phyloP scores from a whole-genome alignment of 2,329 filamentous ascomycete genomes.

The Fusarium subglutinans region DNA sequence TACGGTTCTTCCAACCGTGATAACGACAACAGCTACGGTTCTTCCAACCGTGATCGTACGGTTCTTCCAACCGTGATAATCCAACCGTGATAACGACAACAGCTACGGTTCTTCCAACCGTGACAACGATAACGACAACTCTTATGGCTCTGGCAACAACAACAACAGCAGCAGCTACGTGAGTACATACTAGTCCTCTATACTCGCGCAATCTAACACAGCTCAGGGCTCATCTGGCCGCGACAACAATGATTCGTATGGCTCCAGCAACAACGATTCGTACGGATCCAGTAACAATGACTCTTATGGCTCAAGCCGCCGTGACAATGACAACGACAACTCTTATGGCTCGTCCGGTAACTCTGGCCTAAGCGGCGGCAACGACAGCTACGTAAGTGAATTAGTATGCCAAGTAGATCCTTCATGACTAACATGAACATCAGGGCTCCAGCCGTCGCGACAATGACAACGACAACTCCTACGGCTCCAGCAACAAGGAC shows the following conservation, averaged over 20 bases:
- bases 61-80: not conserved
- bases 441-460: conserved; percentile 23
- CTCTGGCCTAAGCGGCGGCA: conserved; percentile 8
- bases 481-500: not conserved
- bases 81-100: not conserved
- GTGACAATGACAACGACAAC: conserved; percentile 3
- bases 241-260: conserved; percentile 4
- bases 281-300: not conserved
- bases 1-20: not conserved
- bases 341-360: conserved; percentile 1
- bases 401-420: no score
- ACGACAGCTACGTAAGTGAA: conserved; percentile 10
- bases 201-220: not conserved
- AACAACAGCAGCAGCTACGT: not conserved
- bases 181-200: not conserved
- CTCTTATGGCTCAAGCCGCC: not conserved
- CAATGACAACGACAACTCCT: not conserved
- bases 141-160: conserved; percentile 7
- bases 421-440: not conserved
- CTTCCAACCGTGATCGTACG: not conserved
- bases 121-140: conserved; percentile 19
- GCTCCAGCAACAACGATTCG: conserved; percentile 6
- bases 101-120: conserved; percentile 9
- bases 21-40: conserved; percentile 2
- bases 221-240: conserved; percentile 7